Evolutionary conservation across 2,329 filamentous ascomycete species (phyloP).

Genomic region (Paracamarosporium sp.): DNA sequence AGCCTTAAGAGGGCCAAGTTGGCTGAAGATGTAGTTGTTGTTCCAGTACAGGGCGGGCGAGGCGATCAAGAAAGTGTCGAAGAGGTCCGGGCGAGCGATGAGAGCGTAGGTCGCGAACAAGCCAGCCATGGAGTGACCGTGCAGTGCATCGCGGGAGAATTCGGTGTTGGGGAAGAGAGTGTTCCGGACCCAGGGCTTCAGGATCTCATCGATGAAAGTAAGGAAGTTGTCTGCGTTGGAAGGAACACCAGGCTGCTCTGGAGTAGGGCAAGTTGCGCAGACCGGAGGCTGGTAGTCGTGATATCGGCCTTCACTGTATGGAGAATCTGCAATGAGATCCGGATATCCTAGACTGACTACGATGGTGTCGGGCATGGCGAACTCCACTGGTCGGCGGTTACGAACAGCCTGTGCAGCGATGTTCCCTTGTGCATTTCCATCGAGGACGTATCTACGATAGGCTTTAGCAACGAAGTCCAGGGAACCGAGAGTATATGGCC

Average conservation of each 20-base stretch:
- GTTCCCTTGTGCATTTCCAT: slow-evolving; percentile 38
- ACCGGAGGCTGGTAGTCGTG: slow-evolving; percentile 41
- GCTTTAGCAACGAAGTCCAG: neutral
- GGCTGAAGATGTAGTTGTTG: slow-evolving; percentile 46
- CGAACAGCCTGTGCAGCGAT: slow-evolving; percentile 38
- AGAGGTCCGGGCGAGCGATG: slow-evolving; percentile 49
- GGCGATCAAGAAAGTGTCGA: slow-evolving; percentile 54
- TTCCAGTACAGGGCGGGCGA: slow-evolving; percentile 60
- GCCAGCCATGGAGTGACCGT: slow-evolving; percentile 59
- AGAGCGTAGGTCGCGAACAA: slow-evolving; percentile 56
- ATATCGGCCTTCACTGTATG: slow-evolving; percentile 31
- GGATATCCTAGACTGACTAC: slow-evolving; percentile 41
- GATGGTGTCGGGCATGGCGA: slow-evolving; percentile 36
- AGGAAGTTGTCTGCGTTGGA: slow-evolving; percentile 57
- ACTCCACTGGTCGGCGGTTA: slow-evolving; percentile 38
- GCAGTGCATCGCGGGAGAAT: slow-evolving; percentile 52
- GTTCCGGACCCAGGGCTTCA: slow-evolving; percentile 44
- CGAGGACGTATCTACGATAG: slow-evolving; percentile 35
- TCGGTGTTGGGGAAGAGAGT: slow-evolving; percentile 38
- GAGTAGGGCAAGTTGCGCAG: slow-evolving; percentile 33
- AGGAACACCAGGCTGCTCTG: slow-evolving; percentile 37
- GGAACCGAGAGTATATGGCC: neutral
- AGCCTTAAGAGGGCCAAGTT: slow-evolving; percentile 27
- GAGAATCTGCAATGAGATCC: slow-evolving; percentile 35
- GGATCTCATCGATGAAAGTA: slow-evolving; percentile 50